Conservation (phyloP, 257 asterid species). For the Forsythia suspensa region DNA sequence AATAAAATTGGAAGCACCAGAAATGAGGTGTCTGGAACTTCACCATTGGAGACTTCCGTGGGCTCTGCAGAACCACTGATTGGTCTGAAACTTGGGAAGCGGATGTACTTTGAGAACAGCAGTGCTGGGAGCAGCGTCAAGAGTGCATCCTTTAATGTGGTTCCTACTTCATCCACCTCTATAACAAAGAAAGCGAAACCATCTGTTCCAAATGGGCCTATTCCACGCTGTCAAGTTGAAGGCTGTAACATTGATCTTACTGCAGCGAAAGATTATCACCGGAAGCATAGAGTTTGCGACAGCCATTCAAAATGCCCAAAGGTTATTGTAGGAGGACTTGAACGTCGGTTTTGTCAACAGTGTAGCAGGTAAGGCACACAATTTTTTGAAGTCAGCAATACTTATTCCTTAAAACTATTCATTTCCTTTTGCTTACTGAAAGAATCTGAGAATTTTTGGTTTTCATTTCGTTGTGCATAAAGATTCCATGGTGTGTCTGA, state of each 20-base stretch:
- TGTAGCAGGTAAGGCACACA: conserved; percentile 76
- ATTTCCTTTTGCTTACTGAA: not conserved
- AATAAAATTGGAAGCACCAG: conserved; percentile 11
- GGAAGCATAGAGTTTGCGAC: conserved; percentile 87
- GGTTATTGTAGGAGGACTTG: conserved; percentile 67
- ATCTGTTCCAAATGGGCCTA: conserved; percentile 35
- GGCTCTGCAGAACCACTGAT: conserved; percentile 39
- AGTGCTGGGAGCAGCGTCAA: conserved; percentile 43
- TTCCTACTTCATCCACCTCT: conserved; percentile 46
- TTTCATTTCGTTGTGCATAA: conserved; percentile 12
- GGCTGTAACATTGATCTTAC: conserved; percentile 84
- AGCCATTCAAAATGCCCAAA: conserved; percentile 74
- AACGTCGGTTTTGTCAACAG: conserved; percentile 93
- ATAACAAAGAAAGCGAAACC: conserved; percentile 54
- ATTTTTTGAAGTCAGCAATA: not conserved
- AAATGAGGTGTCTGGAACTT: conserved; percentile 37
- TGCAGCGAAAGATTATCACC: conserved; percentile 77
- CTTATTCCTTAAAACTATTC: not conserved
- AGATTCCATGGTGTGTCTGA: conserved; percentile 90
- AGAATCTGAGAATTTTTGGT: not conserved
- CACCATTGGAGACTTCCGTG: conserved; percentile 52
- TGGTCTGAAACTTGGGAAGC: conserved; percentile 83
- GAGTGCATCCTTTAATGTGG: conserved; percentile 40
- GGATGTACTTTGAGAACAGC: conserved; percentile 70
- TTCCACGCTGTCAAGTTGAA: conserved; percentile 70